Base-by-base conservation (phyloP, 2,329 filamentous ascomycete genomes). In the Aspergillus novofumigatus region DNA sequence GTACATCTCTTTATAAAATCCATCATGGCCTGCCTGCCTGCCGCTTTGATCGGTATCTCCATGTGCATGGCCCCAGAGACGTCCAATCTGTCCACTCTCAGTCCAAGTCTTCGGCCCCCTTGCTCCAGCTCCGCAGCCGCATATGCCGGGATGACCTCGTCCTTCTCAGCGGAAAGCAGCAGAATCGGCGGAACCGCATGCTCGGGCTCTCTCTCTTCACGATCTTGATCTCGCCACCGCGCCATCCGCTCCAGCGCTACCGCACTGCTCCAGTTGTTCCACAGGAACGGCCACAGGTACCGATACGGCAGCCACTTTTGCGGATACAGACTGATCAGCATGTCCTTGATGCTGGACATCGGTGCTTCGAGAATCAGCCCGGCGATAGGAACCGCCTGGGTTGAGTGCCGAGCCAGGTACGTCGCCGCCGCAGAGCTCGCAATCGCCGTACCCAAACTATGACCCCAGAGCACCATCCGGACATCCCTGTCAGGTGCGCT, bases 291-390 rank as follows among this genome's bases (percentile, higher is more conserved):
- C 79, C 85, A 85, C 0, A 93, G 78, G 68, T 92, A 86, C 49
- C 83, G 82, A 69, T 93, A 93, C 0, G 90, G 90, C 6, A 92
- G 76, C 88, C 89, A 92, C 64, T 83, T 89, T 64, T 92, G 88
- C 1, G 89, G 89, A 67, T 92, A 93, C 2, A 93, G 72, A 1
- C 83, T 85, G 45, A 83, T 75, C 5, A 93, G 77, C 88, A 93
- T 91, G 20, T 82, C 83, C 57, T 82, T 80, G 55, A 90, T 82
- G 47, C 85, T 89, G 0, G 86, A 82, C 60, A 92, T 92, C 0
- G 90, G 89, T 0, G 90, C 92, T 68, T 93, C 90, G 1, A 93
- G 78, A 10, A 93, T 78, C 52, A 93, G 60, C 1, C 81, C 77
- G 1, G 65, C 63, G 9, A 83, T 69, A 1, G 63, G 62, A 9